phyloP scores from a whole-genome alignment of 768 basidiomycete genomes.

The Auriculariales sp. region DNA sequence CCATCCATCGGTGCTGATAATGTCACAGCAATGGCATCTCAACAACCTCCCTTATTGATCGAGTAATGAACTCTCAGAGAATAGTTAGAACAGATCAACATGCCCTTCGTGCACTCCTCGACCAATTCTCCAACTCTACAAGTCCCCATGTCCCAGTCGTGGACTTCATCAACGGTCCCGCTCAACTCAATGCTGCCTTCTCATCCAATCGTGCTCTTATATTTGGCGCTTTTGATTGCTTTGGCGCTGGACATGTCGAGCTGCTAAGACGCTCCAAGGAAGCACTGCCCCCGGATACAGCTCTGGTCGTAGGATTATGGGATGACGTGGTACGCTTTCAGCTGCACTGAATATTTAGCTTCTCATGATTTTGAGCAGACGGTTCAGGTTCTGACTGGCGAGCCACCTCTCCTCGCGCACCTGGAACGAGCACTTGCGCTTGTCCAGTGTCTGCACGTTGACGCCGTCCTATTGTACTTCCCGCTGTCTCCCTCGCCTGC shows the following conservation, averaged over 20 bases:
- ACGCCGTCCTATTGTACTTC: background rate
- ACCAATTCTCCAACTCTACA: constrained; percentile 1
- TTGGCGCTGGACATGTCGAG: constrained; percentile 9
- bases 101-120: background rate
- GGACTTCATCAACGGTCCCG: background rate
- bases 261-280: constrained; percentile 3
- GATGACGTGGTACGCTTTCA: constrained; percentile 3
- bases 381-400: constrained; percentile 2
- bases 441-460: constrained; percentile 5
- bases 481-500: background rate
- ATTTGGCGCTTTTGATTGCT: constrained; percentile 9
- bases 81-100: background rate
- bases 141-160: background rate
- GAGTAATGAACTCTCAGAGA: constrained; percentile 1
- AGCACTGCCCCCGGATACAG: background rate
- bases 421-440: constrained; percentile 8
- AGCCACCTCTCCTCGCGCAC: constrained; percentile 4
- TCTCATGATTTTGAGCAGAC: constrained; percentile 1
- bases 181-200: background rate
- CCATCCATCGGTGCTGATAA: background rate
- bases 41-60: constrained; percentile 7
- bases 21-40: constrained; percentile 7
- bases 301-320: constrained; percentile 6
- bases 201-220: background rate
- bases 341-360: background rate